A percentile compares a stretch with the other conserved stretches of the same genome.
Evolutionary conservation across 2,329 filamentous ascomycete genomes (phyloP).

Genomic region (Nigrospora osmanthi): DNA sequence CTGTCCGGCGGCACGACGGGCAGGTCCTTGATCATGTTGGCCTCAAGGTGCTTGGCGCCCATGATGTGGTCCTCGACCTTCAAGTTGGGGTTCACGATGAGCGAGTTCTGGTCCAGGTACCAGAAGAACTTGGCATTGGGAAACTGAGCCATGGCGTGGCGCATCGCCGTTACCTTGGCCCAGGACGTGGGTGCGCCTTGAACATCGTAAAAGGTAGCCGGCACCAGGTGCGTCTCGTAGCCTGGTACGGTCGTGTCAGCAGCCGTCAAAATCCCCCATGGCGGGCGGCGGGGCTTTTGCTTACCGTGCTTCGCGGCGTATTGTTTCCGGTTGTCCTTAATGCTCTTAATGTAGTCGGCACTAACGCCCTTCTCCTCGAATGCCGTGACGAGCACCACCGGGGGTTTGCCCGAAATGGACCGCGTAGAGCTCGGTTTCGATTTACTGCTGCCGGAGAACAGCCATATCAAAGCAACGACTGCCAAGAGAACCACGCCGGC

Average conservation of each 20-base stretch:
- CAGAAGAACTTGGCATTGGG: constrained; percentile 77
- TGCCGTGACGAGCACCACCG: constrained; percentile 76
- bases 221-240: constrained; percentile 78
- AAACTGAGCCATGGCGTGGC: constrained; percentile 77
- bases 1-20: constrained; percentile 91
- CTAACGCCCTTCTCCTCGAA: constrained; percentile 62
- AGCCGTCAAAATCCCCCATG: neutral
- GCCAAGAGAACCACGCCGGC: constrained; percentile 46
- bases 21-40: constrained; percentile 74
- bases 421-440: constrained; percentile 22
- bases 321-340: constrained; percentile 74
- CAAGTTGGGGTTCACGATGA: constrained; percentile 78
- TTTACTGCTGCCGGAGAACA: constrained; percentile 36
- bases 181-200: constrained; percentile 54
- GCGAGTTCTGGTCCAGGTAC: constrained; percentile 75
- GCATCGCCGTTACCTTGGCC: constrained; percentile 75
- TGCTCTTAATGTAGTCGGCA: constrained; percentile 59
- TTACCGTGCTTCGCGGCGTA: constrained; percentile 85
- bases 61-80: constrained; percentile 67
- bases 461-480: constrained; percentile 51
- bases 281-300: neutral
- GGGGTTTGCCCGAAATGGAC: constrained; percentile 42
- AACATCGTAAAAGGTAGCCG: constrained; percentile 68
- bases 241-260: constrained; percentile 40
- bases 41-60: constrained; percentile 57